Conservation (phyloP, 176 grass and related monocot genomes). For the Ampelocalamus luodianensis region DNA sequence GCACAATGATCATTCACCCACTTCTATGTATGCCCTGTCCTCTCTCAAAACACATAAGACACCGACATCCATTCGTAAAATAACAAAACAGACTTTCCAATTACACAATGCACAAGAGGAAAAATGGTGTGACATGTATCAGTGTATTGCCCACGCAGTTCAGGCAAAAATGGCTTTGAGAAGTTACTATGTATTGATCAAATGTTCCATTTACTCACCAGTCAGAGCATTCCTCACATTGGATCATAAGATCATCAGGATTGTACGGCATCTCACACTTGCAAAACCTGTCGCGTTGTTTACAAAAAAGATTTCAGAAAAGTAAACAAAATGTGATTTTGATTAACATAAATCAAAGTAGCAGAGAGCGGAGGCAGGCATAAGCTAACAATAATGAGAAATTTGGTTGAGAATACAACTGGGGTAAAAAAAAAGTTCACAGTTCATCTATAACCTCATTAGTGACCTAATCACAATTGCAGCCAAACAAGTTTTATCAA, state of each 20-base stretch:
- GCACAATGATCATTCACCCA: background rate
- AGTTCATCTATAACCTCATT: background rate
- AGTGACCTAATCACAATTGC: background rate
- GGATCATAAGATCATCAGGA: constrained; percentile 99
- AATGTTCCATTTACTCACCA: constrained; percentile 62
- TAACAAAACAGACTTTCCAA: constrained; percentile 19
- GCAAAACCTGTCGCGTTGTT: constrained; percentile 77
- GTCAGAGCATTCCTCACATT: constrained; percentile 92
- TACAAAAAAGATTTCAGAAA: constrained; percentile 43
- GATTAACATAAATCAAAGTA: constrained; percentile 20
- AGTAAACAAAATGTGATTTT: constrained; percentile 32
- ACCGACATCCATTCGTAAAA: background rate
- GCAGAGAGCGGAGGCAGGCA: background rate
- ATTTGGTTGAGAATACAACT: constrained; percentile 9
- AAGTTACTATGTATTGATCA: constrained; percentile 3
- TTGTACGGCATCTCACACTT: constrained; percentile 99
- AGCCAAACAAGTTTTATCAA: background rate
- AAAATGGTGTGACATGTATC: background rate
- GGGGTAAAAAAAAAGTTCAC: background rate
- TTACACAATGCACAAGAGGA: constrained; percentile 31
- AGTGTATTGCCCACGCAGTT: background rate
- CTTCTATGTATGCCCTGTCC: background rate
- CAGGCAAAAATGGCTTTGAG: background rate
- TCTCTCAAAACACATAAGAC: constrained; percentile 4
- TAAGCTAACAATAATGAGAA: constrained; percentile 5